These are phyloP conservation scores for Kluyveromyces marxianus DNA, from an alignment of 1,139 yeast genomes.

Conservation along the genomic window DNA sequence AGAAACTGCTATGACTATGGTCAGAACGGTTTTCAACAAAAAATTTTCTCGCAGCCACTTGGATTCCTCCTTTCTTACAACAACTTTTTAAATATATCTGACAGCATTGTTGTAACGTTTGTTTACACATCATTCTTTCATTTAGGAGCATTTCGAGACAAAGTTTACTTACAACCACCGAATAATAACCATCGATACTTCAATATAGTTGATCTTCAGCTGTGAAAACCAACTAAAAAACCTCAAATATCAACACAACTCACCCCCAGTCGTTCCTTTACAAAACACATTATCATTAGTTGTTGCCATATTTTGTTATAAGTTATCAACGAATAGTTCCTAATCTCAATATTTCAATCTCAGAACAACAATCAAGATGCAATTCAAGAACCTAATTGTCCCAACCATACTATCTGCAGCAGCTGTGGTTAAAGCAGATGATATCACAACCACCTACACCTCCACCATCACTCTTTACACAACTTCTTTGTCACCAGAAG, in stretches of 20 bases:
- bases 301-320: too few species aligned
- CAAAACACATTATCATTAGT: background rate
- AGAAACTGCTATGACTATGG: too few species aligned
- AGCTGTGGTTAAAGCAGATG: constrained; percentile 3
- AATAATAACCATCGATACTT: background rate
- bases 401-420: constrained; percentile 5
- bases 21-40: background rate
- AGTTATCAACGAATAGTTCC: too few species aligned
- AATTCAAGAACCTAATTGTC: constrained; percentile 4
- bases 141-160: too few species aligned
- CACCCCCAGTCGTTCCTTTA: constrained; percentile 11
- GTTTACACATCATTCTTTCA: background rate
- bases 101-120: background rate
- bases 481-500: constrained; percentile 8
- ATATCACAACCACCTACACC: constrained; percentile 8
- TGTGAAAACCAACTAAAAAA: background rate
- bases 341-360: background rate
- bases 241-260: constrained; percentile 1
- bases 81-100: background rate
- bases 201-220: too few species aligned
- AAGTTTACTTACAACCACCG: too few species aligned
- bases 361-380: constrained; percentile 5
- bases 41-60: background rate
- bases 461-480: constrained; percentile 9
- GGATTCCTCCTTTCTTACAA: background rate